Evolutionary conservation across 2,329 filamentous ascomycete species (phyloP).

Genomic region (Venturiaceae sp.): DNA sequence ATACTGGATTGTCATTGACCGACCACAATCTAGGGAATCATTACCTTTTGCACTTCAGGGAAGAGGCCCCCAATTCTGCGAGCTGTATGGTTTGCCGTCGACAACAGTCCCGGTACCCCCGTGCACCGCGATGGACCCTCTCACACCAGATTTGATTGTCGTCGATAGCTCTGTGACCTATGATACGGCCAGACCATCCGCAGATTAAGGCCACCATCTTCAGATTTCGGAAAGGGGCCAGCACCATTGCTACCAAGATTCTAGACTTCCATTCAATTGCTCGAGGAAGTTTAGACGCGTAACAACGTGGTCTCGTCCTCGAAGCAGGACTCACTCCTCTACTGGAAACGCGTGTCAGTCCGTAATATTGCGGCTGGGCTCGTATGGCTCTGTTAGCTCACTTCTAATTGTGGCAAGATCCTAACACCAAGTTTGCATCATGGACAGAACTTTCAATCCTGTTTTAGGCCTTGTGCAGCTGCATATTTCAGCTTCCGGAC

Average conservation of each 20-base stretch:
- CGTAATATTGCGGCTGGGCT: too few species aligned
- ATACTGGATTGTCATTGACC: neutral
- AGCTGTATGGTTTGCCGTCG: neutral
- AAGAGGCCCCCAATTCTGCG: neutral
- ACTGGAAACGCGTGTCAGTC: neutral
- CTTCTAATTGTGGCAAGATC: neutral
- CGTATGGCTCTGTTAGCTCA: neutral
- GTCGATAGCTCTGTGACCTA: neutral
- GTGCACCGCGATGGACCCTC: neutral
- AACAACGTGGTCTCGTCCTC: neutral
- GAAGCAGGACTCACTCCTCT: neutral
- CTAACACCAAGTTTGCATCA: neutral
- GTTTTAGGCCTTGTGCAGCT: neutral
- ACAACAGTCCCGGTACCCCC: neutral
- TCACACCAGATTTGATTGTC: neutral
- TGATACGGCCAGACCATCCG: neutral
- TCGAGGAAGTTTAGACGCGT: too few species aligned
- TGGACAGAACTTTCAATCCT: neutral
- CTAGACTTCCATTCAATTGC: too few species aligned
- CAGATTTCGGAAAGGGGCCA: neutral
- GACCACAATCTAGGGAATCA: neutral
- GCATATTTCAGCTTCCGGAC: neutral
- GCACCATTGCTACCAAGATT: too few species aligned
- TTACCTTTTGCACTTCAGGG: neutral
- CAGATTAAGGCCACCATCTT: too few species aligned